phyloP scores from a whole-genome alignment of 2,329 filamentous ascomycete genomes.

The Thielaviopsis populi region DNA sequence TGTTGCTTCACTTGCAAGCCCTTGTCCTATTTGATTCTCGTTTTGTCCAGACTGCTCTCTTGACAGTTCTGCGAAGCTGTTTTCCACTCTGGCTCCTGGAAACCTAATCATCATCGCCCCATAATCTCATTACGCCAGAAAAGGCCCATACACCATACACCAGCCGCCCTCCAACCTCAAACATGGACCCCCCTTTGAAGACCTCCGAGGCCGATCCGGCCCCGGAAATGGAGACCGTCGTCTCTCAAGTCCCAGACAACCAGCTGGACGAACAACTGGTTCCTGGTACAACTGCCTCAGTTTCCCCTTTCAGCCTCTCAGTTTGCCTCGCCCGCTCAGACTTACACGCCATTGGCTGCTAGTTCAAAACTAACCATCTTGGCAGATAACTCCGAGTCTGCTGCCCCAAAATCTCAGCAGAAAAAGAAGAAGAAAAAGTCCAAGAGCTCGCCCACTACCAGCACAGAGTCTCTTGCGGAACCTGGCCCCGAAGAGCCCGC shows the following conservation, averaged over 20 bases:
- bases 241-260: not conserved
- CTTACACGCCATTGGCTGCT: not conserved
- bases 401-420: conserved; percentile 6
- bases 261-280: not conserved
- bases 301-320: not conserved
- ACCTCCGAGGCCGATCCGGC: not conserved
- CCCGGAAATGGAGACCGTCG: not conserved
- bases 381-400: not conserved
- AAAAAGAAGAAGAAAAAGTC: conserved; percentile 14
- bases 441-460: conserved; percentile 8
- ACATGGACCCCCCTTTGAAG: not conserved
- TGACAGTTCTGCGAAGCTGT: not conserved
- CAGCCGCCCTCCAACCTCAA: not conserved
- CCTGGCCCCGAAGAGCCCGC: not conserved
- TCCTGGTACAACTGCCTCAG: not conserved
- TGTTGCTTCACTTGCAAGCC: not conserved
- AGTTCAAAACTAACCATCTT: not conserved
- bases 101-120: not conserved
- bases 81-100: not conserved
- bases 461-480: not conserved
- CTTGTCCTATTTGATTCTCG: not conserved
- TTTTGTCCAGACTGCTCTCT: not conserved
- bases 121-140: not conserved
- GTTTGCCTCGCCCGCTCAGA: not conserved
- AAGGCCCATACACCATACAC: not conserved